Percentiles rank a stretch among this genome's conserved stretches.
phyloP scores from a whole-genome alignment of 352 stramenopile species.

The Achlya hypogyna region DNA sequence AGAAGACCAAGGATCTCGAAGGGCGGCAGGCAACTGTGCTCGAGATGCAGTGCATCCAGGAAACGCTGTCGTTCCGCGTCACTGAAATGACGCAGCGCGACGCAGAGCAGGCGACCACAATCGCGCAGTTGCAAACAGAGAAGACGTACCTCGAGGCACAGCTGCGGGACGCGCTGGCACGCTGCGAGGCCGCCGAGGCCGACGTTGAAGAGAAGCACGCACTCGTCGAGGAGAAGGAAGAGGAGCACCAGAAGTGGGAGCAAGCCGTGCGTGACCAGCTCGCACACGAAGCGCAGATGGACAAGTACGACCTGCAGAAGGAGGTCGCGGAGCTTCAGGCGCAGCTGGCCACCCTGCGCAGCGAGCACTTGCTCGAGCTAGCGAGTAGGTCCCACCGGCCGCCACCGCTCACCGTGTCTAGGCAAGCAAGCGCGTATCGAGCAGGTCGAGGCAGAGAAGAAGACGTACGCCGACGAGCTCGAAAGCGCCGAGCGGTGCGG shows the following conservation, averaged over 20 bases:
- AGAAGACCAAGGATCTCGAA: conserved; percentile 5
- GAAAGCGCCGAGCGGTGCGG: neutral
- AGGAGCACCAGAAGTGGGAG: neutral
- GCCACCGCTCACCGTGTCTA: neutral
- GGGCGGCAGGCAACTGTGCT: conserved; percentile 3
- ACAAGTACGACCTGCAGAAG: neutral
- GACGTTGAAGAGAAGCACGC: conserved; percentile 4
- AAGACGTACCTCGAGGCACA: neutral
- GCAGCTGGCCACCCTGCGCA: neutral
- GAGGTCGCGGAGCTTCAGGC: neutral
- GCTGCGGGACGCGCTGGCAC: neutral
- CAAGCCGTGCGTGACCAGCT: conserved; percentile 1
- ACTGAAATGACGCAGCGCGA: conserved; percentile 9
- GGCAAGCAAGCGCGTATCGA: conserved; percentile 7
- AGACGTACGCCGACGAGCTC: neutral
- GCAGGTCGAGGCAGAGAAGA: conserved; percentile 13
- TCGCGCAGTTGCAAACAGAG: neutral
- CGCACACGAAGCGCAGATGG: neutral
- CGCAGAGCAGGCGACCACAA: neutral
- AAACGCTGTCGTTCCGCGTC: conserved; percentile 18
- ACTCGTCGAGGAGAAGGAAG: neutral
- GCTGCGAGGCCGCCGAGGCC: neutral
- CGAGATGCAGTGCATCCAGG: conserved; percentile 14
- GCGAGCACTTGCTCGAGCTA: conserved; percentile 9
- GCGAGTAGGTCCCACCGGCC: conserved; percentile 4